Evolutionary conservation across 176 grass and related monocot species (phyloP), one percentile per base, ranked within the genome.

Genomic region (Phoenix dactylifera): DNA sequence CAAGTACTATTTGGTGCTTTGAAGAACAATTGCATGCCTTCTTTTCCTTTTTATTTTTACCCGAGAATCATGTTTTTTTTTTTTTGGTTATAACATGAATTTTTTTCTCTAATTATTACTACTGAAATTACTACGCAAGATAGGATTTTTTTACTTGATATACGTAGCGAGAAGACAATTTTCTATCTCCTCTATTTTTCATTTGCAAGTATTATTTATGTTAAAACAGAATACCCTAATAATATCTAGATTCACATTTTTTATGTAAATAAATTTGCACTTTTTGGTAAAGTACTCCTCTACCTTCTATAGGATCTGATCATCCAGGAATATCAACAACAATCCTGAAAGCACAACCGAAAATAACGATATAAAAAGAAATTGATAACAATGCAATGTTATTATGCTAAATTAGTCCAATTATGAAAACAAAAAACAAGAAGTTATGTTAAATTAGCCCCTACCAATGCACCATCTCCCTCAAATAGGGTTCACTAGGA

Each of bases 381-480:
- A 1, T 4, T 24, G 22, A 61, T 35, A 51, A 19, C 16, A 58
- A 28, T 17, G 58, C 5, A 54, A n/a, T 0, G 26, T 28, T 28
- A 4, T 4, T 28, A 28, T 28, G 26, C 26, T 28, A 4, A 28
- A 28, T 28, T 28, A 28, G 5, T 28, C 26, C 26, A 28, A 28
- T 28, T 1, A 28, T 28, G 5, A 28, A 4, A 28, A 28, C 26
- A 28, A 54, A 51, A 49, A 67, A 7, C 16, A 26, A 20, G 7
- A 4, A 2, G 20, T 3, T 19, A 19, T 59, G 5, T 28, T 28
- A 28, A 28, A 28, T 28, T 28, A 28, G 26, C n/a, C 62, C 39
- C 48, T 81, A 92, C 89, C 84, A 89, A 78, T 95, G 89, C 35
- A 95, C 60, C 70, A 74, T 80, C 61, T 95, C 89, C 64, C 64